Conservation (phyloP, 257 asterid species). For the Solanum habrochaites region DNA sequence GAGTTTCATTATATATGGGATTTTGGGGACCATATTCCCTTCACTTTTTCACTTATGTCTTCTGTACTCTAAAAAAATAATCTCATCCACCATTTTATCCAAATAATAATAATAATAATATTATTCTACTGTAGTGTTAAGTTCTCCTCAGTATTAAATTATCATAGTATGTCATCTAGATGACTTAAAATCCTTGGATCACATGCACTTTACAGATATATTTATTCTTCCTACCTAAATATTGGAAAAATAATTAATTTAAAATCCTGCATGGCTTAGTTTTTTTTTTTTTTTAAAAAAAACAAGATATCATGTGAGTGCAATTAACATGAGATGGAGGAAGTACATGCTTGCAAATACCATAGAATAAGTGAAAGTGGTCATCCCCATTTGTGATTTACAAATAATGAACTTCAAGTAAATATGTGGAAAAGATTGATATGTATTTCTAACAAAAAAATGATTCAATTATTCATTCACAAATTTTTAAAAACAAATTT, state of each 20-base stretch:
- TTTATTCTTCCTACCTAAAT: background rate
- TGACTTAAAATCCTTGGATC: background rate
- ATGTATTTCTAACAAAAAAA: background rate
- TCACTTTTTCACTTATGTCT: background rate
- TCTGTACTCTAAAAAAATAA: background rate
- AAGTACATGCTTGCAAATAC: background rate
- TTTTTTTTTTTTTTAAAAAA: background rate
- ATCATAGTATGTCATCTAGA: background rate
- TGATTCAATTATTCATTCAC: background rate
- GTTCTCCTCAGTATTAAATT: background rate
- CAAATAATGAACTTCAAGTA: background rate
- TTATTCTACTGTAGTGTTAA: background rate
- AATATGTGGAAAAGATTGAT: background rate
- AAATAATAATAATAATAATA: background rate
- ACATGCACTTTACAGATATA: background rate
- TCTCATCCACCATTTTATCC: background rate
- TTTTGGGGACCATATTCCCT: constrained; percentile 12
- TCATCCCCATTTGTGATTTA: background rate
- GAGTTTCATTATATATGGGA: background rate
- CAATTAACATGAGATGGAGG: background rate
- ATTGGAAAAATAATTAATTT: background rate
- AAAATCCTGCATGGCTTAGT: background rate
- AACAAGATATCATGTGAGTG: background rate
- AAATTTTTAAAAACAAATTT: background rate
- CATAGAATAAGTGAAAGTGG: background rate